Evolutionary conservation across 208 protist genomes (phyloP).

Genomic region (Acanthamoeba triangularis): DNA sequence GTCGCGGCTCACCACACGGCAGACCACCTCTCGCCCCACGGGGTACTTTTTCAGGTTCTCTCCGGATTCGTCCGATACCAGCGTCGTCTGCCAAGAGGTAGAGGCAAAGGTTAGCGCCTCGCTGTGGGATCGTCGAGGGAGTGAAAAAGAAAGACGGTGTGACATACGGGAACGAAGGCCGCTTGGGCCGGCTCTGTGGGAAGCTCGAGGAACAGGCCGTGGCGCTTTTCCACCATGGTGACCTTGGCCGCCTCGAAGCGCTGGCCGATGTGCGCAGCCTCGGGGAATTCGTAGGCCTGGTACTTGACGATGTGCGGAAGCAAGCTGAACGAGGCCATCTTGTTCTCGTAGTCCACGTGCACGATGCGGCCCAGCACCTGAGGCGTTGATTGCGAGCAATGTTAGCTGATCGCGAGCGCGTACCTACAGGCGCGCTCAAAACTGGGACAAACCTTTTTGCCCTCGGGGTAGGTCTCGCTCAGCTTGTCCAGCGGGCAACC

Average conservation of each 20-base stretch:
- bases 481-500: background rate
- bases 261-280: background rate
- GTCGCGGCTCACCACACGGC: constrained; percentile 64
- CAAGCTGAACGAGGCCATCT: background rate
- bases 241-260: constrained; percentile 40
- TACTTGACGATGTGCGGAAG: constrained; percentile 43
- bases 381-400: background rate
- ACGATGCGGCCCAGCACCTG: constrained; percentile 58
- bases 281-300: constrained; percentile 53
- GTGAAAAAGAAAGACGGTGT: background rate
- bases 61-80: constrained; percentile 9
- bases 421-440: background rate
- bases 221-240: background rate
- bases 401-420: background rate
- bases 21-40: background rate
- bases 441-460: constrained; percentile 47
- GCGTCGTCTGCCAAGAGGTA: background rate
- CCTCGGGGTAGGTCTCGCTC: background rate
- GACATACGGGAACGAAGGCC: constrained; percentile 59
- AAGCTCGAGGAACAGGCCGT: constrained; percentile 2
- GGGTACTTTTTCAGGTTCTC: constrained; percentile 34
- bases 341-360: constrained; percentile 54
- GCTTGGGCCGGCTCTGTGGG: constrained; percentile 62
- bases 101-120: background rate
- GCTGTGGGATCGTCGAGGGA: background rate